Conservation (phyloP, 495 filamentous ascomycete genomes). For the Aspergillus ellipticus region DNA sequence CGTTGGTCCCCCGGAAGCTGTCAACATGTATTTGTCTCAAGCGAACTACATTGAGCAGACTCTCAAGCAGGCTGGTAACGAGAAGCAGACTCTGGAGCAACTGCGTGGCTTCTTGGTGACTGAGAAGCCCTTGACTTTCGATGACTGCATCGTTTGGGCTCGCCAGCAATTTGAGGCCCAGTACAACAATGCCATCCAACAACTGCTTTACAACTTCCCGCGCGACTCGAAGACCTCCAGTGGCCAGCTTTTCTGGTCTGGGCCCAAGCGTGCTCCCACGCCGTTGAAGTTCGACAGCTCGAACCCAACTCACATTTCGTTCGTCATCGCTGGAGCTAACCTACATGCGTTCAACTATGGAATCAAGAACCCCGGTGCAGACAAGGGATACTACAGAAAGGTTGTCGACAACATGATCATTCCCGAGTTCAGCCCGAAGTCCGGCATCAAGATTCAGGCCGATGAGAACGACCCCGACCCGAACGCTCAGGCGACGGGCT, state of each 20-base stretch:
- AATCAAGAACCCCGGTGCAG: slow-evolving; percentile 70
- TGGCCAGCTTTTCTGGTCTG: slow-evolving; percentile 95
- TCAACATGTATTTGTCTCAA: slow-evolving; percentile 90
- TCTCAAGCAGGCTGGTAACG: slow-evolving; percentile 90
- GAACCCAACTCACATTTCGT: slow-evolving; percentile 81
- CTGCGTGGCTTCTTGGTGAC: slow-evolving; percentile 88
- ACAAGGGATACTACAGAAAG: slow-evolving; percentile 64
- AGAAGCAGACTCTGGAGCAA: slow-evolving; percentile 90
- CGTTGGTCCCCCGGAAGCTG: slow-evolving; percentile 87
- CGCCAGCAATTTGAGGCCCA: slow-evolving; percentile 92
- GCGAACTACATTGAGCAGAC: slow-evolving; percentile 86
- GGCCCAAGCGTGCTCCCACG: slow-evolving; percentile 94
- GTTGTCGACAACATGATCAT: slow-evolving; percentile 92
- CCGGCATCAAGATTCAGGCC: slow-evolving; percentile 94
- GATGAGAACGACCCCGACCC: slow-evolving; percentile 94
- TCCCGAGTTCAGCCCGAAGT: slow-evolving; percentile 89
- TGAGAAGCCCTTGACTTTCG: slow-evolving; percentile 86
- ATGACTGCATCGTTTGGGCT: slow-evolving; percentile 94
- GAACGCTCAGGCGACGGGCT: slow-evolving; percentile 58
- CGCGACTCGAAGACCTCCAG: slow-evolving; percentile 85
- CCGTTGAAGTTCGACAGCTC: slow-evolving; percentile 81
- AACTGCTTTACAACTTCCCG: slow-evolving; percentile 96
- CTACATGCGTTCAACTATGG: slow-evolving; percentile 98
- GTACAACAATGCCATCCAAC: slow-evolving; percentile 96
- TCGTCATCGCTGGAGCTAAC: slow-evolving; percentile 83